phyloP scores from a whole-genome alignment of 805 yeast species.

The Ogataea nakhonphanomensis region DNA sequence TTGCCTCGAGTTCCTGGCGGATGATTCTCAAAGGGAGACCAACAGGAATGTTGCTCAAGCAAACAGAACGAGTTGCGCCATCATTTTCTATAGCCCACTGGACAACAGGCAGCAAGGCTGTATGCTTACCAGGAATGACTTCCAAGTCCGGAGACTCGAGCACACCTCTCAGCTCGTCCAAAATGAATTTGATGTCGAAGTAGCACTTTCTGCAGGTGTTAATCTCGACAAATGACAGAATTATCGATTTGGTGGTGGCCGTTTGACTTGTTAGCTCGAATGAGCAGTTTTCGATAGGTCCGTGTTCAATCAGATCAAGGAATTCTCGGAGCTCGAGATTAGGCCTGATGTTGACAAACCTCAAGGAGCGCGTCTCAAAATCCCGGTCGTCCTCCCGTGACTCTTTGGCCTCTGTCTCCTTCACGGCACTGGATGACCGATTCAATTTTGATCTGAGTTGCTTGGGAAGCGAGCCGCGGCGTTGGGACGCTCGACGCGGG shows the following conservation, averaged over 20 bases:
- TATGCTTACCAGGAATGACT: constrained; percentile 32
- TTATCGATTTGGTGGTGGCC: constrained; percentile 7
- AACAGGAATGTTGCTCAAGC: constrained; percentile 25
- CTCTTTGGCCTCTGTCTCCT: neutral
- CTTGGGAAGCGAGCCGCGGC: constrained; percentile 17
- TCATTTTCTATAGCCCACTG: constrained; percentile 29
- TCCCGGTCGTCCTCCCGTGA: neutral
- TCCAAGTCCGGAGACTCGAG: constrained; percentile 38
- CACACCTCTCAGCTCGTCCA: constrained; percentile 24
- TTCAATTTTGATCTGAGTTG: constrained; percentile 18
- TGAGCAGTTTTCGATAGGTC: constrained; percentile 61
- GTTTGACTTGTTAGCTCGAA: constrained; percentile 30
- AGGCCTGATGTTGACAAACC: constrained; percentile 18
- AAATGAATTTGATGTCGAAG: constrained; percentile 9
- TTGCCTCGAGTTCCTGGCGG: constrained; percentile 32
- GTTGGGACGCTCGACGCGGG: neutral
- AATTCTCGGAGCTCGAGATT: constrained; percentile 21
- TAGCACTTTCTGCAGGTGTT: constrained; percentile 23
- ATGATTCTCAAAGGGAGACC: constrained; percentile 24
- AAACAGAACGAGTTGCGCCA: constrained; percentile 31
- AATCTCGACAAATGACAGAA: constrained; percentile 27
- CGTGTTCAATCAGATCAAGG: constrained; percentile 47
- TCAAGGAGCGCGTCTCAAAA: constrained; percentile 21
- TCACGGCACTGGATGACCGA: constrained; percentile 10
- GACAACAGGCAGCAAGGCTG: constrained; percentile 29